Percentiles rank a stretch among this genome's conserved stretches.
phyloP scores from a whole-genome alignment of 192 early-diverging fungal genomes.

The Haplosporangium gracile region DNA sequence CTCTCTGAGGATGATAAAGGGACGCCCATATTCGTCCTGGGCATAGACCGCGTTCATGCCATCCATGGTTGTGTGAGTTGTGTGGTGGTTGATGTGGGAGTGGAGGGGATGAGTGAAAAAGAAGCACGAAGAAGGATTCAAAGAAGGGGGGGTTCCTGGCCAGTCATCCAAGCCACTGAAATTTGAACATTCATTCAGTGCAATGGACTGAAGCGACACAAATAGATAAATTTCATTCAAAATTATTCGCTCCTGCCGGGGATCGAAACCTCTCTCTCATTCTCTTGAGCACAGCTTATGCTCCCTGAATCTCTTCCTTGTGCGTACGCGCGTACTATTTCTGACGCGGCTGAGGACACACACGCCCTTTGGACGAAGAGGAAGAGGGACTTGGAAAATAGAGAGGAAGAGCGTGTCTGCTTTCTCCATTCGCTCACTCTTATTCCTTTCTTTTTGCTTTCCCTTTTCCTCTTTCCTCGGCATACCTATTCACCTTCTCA shows the following conservation, averaged over 20 bases:
- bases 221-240: neutral
- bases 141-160: constrained; percentile 6
- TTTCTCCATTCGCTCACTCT: neutral
- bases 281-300: neutral
- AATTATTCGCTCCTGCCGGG: neutral
- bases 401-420: neutral
- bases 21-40: constrained; percentile 96
- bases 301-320: neutral
- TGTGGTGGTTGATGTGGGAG: constrained; percentile 4
- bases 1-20: constrained; percentile 99
- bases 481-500: neutral
- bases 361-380: neutral
- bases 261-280: neutral
- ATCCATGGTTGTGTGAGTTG: constrained; percentile 37
- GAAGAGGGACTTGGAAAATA: neutral
- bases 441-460: neutral
- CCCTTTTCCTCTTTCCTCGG: neutral
- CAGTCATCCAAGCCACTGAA: constrained; percentile 18
- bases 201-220: neutral
- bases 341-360: constrained; percentile 8
- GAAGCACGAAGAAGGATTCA: constrained; percentile 10
- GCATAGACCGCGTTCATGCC: constrained; percentile 85
- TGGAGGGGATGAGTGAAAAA: constrained; percentile 8
- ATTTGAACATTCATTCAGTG: neutral
- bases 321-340: neutral